phyloP scores from a whole-genome alignment of 176 grass and related monocot genomes.

The Triticum urartu region DNA sequence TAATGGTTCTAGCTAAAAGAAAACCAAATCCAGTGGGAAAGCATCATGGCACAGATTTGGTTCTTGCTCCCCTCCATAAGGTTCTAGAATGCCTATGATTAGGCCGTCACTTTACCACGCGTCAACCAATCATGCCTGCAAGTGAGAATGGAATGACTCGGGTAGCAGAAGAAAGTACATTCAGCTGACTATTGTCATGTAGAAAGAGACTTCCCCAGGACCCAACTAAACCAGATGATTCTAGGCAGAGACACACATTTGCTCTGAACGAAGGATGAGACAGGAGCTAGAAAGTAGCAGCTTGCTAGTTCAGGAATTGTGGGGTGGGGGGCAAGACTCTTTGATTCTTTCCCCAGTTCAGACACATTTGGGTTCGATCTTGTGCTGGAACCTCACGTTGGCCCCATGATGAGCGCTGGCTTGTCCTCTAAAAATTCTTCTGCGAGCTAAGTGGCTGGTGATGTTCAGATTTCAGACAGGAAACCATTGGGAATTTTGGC shows the following conservation, averaged over 20 bases:
- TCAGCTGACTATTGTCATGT: background rate
- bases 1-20: background rate
- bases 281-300: slow-evolving; percentile 6
- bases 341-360: slow-evolving; percentile 35
- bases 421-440: slow-evolving; percentile 18
- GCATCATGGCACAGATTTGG: background rate
- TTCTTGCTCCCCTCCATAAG: background rate
- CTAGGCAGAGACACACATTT: background rate
- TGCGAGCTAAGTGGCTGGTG: background rate
- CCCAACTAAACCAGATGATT: slow-evolving; percentile 24
- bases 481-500: background rate
- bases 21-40: background rate
- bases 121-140: slow-evolving; percentile 22
- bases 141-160: slow-evolving; percentile 41
- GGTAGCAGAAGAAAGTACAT: background rate
- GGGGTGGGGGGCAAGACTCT: background rate
- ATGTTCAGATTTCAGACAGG: slow-evolving; percentile 5
- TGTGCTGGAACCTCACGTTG: slow-evolving; percentile 21
- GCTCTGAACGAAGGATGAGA: background rate
- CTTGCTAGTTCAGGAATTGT: background rate
- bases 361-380: slow-evolving; percentile 29
- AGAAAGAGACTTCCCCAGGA: background rate
- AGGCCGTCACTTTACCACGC: background rate
- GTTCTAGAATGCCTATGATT: slow-evolving; percentile 9
- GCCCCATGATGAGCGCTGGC: background rate